These are phyloP conservation scores for Thermomyces lanuginosus DNA, from an alignment of 2,329 filamentous ascomycete genomes.

Conservation along the genomic window DNA sequence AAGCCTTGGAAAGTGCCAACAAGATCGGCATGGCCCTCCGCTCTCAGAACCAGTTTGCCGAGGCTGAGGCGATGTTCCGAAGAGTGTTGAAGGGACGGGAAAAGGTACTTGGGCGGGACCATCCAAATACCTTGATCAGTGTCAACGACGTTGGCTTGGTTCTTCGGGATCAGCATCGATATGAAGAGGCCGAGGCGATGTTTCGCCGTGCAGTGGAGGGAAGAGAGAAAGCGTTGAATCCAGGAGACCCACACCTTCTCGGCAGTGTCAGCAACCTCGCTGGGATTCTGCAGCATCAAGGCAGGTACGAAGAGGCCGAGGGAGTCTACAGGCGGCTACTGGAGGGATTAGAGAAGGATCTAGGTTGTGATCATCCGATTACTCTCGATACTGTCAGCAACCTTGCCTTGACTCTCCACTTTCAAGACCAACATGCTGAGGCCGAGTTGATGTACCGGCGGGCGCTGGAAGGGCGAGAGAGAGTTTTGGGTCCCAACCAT, in stretches of 20 bases:
- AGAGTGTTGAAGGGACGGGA: slow-evolving; percentile 3
- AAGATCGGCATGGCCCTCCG: too few species aligned
- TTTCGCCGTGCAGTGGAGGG: slow-evolving; percentile 2
- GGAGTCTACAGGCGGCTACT: slow-evolving; percentile 2
- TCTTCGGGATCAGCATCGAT: background rate
- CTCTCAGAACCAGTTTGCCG: too few species aligned
- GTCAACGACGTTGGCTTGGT: slow-evolving; percentile 7
- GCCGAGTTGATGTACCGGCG: background rate
- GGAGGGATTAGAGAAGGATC: slow-evolving; percentile 1
- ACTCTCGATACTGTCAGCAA: slow-evolving; percentile 1
- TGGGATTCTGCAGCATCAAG: too few species aligned
- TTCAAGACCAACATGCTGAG: background rate
- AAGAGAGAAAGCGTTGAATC: slow-evolving; percentile 4
- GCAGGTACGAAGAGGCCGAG: slow-evolving; percentile 2
- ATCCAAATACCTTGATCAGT: slow-evolving; percentile 9
- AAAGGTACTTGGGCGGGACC: slow-evolving; percentile 7
- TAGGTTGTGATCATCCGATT: background rate
- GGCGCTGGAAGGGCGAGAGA: background rate
- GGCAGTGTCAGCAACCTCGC: too few species aligned
- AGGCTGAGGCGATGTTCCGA: slow-evolving; percentile 4
- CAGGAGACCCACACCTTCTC: slow-evolving; percentile 8
- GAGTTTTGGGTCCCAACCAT: background rate
- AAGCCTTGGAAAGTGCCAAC: too few species aligned
- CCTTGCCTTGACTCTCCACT: background rate
- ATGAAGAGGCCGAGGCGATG: background rate